Percentiles rank a stretch among this genome's conserved stretches.
Evolutionary conservation across 768 basidiomycete species (phyloP).

Genomic region (Trametes cubensis): DNA sequence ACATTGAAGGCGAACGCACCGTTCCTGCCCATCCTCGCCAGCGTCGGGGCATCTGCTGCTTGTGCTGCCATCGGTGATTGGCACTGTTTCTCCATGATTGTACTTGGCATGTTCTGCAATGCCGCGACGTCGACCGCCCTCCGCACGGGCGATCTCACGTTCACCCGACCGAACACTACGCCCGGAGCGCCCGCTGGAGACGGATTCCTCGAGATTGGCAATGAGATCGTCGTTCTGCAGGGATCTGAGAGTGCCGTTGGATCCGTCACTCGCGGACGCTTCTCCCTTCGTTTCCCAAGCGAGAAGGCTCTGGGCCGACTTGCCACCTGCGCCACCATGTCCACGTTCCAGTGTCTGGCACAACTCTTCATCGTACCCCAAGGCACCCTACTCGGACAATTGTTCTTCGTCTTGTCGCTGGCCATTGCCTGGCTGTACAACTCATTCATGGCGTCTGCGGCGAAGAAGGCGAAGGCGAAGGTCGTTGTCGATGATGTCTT

Average conservation of each 20-base stretch:
- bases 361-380: slow-evolving; percentile 23
- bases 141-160: slow-evolving; percentile 12
- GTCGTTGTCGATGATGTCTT: slow-evolving; percentile 14
- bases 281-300: slow-evolving; percentile 10
- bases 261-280: slow-evolving; percentile 19
- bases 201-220: slow-evolving; percentile 15
- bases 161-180: slow-evolving; percentile 8
- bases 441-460: slow-evolving; percentile 3
- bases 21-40: slow-evolving; percentile 17
- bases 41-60: slow-evolving; percentile 12
- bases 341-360: slow-evolving; percentile 15
- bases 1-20: slow-evolving; percentile 8
- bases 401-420: slow-evolving; percentile 19
- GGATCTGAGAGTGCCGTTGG: slow-evolving; percentile 14
- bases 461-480: slow-evolving; percentile 5
- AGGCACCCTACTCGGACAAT: slow-evolving; percentile 16
- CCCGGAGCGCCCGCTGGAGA: slow-evolving; percentile 16
- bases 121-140: slow-evolving; percentile 6
- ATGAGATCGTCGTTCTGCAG: slow-evolving; percentile 16
- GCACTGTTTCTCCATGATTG: slow-evolving; percentile 13
- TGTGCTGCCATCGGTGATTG: slow-evolving; percentile 18
- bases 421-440: slow-evolving; percentile 20
- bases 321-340: background rate
- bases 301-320: background rate
- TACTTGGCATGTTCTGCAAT: slow-evolving; percentile 15